A percentile compares a stretch with the other conserved stretches of the same genome.
phyloP scores from a whole-genome alignment of 164 flowering plant species.

The Nymphaea colorata region DNA sequence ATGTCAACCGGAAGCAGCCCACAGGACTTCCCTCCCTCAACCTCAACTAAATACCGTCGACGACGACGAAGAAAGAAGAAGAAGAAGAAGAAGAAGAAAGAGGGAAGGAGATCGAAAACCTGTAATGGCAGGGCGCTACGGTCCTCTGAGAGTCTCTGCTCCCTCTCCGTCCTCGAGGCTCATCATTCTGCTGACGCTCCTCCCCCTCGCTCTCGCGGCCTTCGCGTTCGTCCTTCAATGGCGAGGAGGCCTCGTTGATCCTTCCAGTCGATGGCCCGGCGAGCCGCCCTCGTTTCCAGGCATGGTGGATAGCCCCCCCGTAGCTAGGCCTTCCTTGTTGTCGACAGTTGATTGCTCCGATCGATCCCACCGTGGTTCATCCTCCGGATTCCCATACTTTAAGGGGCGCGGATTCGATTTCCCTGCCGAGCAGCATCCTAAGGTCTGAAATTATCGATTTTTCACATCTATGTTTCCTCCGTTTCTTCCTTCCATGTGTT shows the following conservation, averaged over 20 bases:
- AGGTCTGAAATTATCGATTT: slow-evolving; percentile 24
- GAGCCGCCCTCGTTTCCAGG: slow-evolving; percentile 59
- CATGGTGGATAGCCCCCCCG: slow-evolving; percentile 17
- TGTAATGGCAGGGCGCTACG: slow-evolving; percentile 40
- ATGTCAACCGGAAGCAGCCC: no score
- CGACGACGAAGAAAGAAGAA: background rate
- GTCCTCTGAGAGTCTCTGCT: slow-evolving; percentile 9
- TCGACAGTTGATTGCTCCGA: slow-evolving; percentile 28
- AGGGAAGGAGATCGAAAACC: background rate
- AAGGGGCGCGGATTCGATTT: slow-evolving; percentile 51
- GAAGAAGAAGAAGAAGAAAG: background rate
- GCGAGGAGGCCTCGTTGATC: slow-evolving; percentile 77
- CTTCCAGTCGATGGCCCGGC: slow-evolving; percentile 55
- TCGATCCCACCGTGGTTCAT: slow-evolving; percentile 24
- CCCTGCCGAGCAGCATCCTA: slow-evolving; percentile 51
- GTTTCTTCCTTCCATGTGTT: background rate
- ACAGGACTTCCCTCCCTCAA: no score
- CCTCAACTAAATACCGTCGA: no score
- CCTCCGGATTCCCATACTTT: slow-evolving; percentile 51
- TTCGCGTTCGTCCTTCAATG: slow-evolving; percentile 81
- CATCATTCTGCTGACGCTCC: slow-evolving; percentile 60
- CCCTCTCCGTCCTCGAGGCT: slow-evolving; percentile 29
- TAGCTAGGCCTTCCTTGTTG: slow-evolving; percentile 5
- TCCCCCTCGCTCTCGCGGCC: slow-evolving; percentile 63
- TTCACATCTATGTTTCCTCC: no score